These are phyloP conservation scores for Rosa multiflora DNA, from an alignment of 306 rosid species.

Conservation along the genomic window DNA sequence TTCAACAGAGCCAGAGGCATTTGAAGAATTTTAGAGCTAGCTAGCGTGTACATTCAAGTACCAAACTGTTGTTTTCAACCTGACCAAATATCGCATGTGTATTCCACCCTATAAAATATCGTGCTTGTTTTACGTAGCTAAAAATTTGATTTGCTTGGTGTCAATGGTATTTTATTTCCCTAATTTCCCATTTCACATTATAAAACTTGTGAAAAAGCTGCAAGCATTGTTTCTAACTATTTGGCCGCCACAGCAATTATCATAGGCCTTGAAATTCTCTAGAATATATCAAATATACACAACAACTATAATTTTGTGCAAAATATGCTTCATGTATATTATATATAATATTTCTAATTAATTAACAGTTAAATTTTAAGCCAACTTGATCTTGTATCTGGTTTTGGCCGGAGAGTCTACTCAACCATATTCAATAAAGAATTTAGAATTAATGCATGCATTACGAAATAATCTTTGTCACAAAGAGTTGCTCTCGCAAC, in stretches of 20 bases:
- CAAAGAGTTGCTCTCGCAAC: too few relatives aligned
- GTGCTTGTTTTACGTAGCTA: not conserved
- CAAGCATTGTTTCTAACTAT: not conserved
- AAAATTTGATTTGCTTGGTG: not conserved
- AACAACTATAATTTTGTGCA: not conserved
- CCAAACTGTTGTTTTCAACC: constrained; percentile 1
- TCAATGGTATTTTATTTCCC: not conserved
- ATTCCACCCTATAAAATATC: not conserved
- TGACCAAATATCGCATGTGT: not conserved
- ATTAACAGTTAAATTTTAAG: too few relatives aligned
- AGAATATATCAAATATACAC: not conserved
- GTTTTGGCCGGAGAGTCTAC: too few relatives aligned
- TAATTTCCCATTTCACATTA: not conserved
- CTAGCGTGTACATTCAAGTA: not conserved
- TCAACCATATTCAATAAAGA: too few relatives aligned
- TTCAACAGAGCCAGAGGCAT: not conserved
- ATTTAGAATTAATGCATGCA: too few relatives aligned
- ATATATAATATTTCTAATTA: too few relatives aligned
- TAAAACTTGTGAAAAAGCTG: not conserved
- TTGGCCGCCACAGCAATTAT: not conserved
- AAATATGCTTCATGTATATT: too few relatives aligned
- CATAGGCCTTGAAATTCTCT: not conserved
- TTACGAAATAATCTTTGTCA: too few relatives aligned
- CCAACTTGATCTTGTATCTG: too few relatives aligned
- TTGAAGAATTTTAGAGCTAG: not conserved